Conservation (phyloP, 495 filamentous ascomycete species). For the Aspergillus kassunensis region DNA sequence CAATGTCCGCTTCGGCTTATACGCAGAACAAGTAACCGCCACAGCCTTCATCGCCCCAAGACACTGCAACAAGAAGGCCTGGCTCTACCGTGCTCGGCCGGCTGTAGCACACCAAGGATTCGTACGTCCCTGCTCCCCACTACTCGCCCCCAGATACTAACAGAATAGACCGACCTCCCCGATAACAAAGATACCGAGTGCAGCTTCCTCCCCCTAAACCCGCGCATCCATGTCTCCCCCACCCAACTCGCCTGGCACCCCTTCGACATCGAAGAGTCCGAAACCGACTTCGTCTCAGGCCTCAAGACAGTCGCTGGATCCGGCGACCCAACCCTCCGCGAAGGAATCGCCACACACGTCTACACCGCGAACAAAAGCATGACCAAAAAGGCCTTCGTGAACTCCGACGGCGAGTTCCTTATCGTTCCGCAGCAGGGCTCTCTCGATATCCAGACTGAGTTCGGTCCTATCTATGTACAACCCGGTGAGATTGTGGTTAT, state of each 20-base stretch:
- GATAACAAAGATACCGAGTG: conserved; percentile 46
- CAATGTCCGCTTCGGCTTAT: conserved; percentile 44
- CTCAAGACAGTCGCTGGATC: conserved; percentile 48
- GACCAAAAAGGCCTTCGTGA: conserved; percentile 43
- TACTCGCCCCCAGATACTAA: conserved; percentile 5
- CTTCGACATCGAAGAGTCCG: conserved; percentile 38
- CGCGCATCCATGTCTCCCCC: conserved; percentile 59
- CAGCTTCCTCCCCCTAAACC: conserved; percentile 45
- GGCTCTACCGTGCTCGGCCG: conserved; percentile 45
- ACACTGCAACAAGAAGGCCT: conserved; percentile 47
- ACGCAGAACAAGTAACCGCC: conserved; percentile 47
- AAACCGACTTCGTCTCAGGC: conserved; percentile 43
- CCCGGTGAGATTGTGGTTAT: conserved; percentile 48
- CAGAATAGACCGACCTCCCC: conserved; percentile 38
- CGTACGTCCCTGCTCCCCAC: conserved; percentile 24
- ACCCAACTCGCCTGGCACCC: conserved; percentile 49
- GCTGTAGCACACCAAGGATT: conserved; percentile 50
- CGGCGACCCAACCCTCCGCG: conserved; percentile 46
- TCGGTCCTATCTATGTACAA: conserved; percentile 44
- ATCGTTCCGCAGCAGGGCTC: conserved; percentile 47
- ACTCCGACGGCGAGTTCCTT: conserved; percentile 48
- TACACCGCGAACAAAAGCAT: conserved; percentile 45
- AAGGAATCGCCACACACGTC: conserved; percentile 46
- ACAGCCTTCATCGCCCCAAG: conserved; percentile 46
- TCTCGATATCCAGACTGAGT: conserved; percentile 49